These are phyloP conservation scores for Phellopilus nigrolimitatus DNA, from an alignment of 1,284 basidiomycete genomes.

Conservation along the genomic window DNA sequence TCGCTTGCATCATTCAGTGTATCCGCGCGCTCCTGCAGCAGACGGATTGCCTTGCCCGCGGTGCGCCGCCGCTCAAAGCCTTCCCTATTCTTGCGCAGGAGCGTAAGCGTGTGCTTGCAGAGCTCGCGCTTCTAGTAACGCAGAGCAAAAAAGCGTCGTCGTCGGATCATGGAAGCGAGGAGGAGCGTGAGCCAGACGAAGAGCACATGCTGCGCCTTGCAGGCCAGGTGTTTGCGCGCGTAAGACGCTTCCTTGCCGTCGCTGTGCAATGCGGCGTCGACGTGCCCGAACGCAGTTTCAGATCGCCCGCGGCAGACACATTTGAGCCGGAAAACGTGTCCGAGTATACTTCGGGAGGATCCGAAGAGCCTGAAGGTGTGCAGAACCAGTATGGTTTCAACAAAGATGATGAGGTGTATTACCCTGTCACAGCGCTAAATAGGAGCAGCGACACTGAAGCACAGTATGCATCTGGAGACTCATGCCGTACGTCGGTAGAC, in stretches of 20 bases:
- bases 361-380: conserved; percentile 5
- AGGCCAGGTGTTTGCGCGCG: conserved; percentile 69
- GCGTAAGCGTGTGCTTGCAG: conserved; percentile 78
- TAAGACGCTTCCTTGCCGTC: conserved; percentile 65
- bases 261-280: conserved; percentile 78
- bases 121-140: conserved; percentile 80
- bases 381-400: conserved; percentile 12
- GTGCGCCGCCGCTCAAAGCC: conserved; percentile 66
- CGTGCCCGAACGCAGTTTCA: conserved; percentile 46
- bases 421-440: not conserved
- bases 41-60: conserved; percentile 83
- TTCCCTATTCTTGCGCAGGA: conserved; percentile 70
- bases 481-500: conserved; percentile 3
- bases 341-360: not conserved
- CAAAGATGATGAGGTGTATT: conserved; percentile 14
- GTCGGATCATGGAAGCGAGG: conserved; percentile 45
- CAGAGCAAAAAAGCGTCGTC: conserved; percentile 75
- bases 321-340: conserved; percentile 8
- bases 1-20: conserved; percentile 89
- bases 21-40: conserved; percentile 86
- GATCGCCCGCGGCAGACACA: conserved; percentile 1
- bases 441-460: not conserved
- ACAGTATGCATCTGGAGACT: not conserved
- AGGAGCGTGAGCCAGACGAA: conserved; percentile 51
- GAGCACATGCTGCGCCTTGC: conserved; percentile 70